These are phyloP conservation scores for Posidonia oceanica DNA, from an alignment of 116 monocot genomes.

Conservation along the genomic window DNA sequence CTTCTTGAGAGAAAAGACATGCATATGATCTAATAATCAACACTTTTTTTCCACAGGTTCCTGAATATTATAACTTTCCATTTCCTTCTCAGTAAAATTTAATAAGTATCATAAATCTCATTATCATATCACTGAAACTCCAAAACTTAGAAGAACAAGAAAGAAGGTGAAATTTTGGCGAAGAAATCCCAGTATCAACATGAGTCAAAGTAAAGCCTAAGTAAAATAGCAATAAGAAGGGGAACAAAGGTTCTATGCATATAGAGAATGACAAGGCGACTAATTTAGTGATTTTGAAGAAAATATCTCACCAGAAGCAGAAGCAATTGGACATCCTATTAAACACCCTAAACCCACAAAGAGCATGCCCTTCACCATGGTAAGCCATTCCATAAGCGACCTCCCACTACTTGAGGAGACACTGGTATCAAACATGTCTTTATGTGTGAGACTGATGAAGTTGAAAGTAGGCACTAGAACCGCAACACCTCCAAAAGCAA, in stretches of 20 bases:
- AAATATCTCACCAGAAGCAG: conserved; percentile 61
- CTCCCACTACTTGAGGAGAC: conserved; percentile 16
- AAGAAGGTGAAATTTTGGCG: too few relatives aligned
- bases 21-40: too few relatives aligned
- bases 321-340: conserved; percentile 66
- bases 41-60: too few relatives aligned
- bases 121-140: too few relatives aligned
- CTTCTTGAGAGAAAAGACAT: too few relatives aligned
- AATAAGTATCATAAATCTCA: too few relatives aligned
- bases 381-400: conserved; percentile 39
- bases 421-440: conserved; percentile 27
- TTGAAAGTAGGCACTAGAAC: conserved; percentile 44
- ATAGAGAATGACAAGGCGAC: not conserved
- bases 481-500: conserved; percentile 46
- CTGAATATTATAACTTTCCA: too few relatives aligned
- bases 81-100: too few relatives aligned
- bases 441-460: conserved; percentile 25
- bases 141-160: too few relatives aligned
- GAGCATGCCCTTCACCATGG: conserved; percentile 29
- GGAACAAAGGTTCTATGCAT: not conserved
- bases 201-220: too few relatives aligned
- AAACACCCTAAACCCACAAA: conserved; percentile 57
- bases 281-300: not conserved
- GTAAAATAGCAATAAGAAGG: too few relatives aligned
- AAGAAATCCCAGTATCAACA: too few relatives aligned